These are phyloP conservation scores for Choiromyces venosus DNA, from an alignment of 495 filamentous ascomycete species.

Conservation along the genomic window DNA sequence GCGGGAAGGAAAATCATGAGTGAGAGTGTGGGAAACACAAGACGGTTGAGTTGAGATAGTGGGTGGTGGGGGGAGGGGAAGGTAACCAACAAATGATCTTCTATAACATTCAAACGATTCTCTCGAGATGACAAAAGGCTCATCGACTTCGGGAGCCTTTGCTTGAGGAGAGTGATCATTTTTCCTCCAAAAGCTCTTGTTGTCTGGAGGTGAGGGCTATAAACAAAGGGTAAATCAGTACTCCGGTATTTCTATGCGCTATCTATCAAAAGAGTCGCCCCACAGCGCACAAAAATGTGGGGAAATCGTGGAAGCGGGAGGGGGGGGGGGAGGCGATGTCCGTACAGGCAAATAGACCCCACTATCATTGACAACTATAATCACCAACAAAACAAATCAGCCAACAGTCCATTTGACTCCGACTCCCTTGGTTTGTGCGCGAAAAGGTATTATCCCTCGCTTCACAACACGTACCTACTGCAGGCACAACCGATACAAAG, in stretches of 20 bases:
- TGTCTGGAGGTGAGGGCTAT: conserved; percentile 86
- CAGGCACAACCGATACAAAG: conserved; percentile 9
- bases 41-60: background rate
- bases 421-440: background rate
- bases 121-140: conserved; percentile 92
- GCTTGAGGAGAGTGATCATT: conserved; percentile 64
- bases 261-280: background rate
- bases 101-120: conserved; percentile 98
- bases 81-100: conserved; percentile 75
- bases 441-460: background rate
- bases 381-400: conserved; percentile 20
- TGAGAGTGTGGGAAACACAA: background rate
- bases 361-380: conserved; percentile 86
- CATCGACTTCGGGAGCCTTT: conserved; percentile 64
- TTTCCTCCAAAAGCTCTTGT: conserved; percentile 74
- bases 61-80: background rate
- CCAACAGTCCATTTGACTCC: conserved; percentile 10
- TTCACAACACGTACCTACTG: conserved; percentile 5
- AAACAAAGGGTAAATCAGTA: conserved; percentile 15
- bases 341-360: conserved; percentile 91
- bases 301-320: conserved; percentile 7
- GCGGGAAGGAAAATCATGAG: conserved; percentile 8
- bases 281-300: conserved; percentile 4
- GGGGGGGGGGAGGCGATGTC: conserved; percentile 12
- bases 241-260: conserved; percentile 5